These are phyloP conservation scores for Chenopodium formosanum DNA, from an alignment of 148 eudicot species.

Conservation along the genomic window DNA sequence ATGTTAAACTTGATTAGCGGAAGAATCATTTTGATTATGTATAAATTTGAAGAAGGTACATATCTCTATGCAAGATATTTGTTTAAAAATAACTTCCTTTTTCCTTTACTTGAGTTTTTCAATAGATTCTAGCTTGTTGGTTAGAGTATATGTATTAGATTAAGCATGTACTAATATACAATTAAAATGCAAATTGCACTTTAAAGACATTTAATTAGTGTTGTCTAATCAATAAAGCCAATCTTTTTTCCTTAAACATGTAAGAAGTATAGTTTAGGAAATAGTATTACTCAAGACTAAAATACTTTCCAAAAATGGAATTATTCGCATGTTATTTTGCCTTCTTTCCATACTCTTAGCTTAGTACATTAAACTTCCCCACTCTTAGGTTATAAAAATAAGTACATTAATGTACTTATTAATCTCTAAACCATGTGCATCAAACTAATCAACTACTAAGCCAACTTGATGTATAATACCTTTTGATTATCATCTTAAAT, in stretches of 20 bases:
- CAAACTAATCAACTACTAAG: conserved; percentile 5
- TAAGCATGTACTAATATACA: background rate
- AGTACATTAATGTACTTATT: background rate
- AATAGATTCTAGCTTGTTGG: background rate
- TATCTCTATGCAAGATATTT: background rate
- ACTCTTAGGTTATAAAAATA: background rate
- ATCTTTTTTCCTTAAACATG: conserved; percentile 28
- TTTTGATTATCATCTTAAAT: conserved; percentile 31
- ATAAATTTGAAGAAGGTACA: conserved; percentile 13
- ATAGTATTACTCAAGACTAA: conserved; percentile 20
- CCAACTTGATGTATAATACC: background rate
- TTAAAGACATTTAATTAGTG: conserved; percentile 15
- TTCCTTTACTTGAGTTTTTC: background rate
- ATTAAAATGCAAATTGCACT: conserved; percentile 10
- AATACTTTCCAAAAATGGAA: conserved; percentile 35
- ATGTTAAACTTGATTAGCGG: conserved; percentile 15
- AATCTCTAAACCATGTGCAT: conserved; percentile 18
- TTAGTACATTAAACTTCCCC: background rate
- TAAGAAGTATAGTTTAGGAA: conserved; percentile 20
- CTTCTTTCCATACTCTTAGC: background rate
- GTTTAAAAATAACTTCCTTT: background rate
- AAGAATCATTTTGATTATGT: conserved; percentile 23
- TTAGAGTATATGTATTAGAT: background rate
- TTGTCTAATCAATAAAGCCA: conserved; percentile 34
- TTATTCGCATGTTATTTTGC: conserved; percentile 37